Conservation (phyloP, 1,139 yeast genomes). For the Diutina catenulata region DNA sequence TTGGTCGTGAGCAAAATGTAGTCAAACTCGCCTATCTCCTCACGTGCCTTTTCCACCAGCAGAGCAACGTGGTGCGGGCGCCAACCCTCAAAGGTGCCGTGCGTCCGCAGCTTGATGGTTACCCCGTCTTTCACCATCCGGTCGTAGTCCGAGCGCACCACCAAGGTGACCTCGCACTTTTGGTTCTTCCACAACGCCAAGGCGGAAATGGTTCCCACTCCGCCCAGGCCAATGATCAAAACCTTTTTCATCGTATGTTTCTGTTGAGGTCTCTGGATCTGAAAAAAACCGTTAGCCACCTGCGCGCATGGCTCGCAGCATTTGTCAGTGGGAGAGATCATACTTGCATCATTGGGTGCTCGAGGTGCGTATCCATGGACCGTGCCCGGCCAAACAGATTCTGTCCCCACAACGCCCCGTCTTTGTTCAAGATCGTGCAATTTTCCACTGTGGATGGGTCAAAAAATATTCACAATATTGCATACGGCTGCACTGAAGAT, state of each 20-base stretch:
- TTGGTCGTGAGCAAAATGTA: constrained; percentile 60
- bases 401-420: no score
- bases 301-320: no score
- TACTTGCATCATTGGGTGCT: no score
- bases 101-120: constrained; percentile 46
- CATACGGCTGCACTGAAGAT: no score
- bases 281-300: no score
- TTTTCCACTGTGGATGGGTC: no score
- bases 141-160: constrained; percentile 58
- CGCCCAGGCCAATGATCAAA: constrained; percentile 58
- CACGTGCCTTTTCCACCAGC: constrained; percentile 33
- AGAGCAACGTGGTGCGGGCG: constrained; percentile 37
- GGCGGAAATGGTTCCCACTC: constrained; percentile 65
- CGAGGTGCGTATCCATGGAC: no score
- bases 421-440: no score
- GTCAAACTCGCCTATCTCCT: constrained; percentile 41
- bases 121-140: constrained; percentile 40
- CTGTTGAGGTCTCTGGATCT: no score
- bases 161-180: constrained; percentile 44
- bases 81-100: constrained; percentile 43
- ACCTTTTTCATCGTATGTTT: constrained; percentile 11
- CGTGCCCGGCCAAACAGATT: no score
- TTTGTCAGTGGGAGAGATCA: no score
- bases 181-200: constrained; percentile 37
- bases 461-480: no score